Conservation (phyloP, 208 protist species). For the Leishmania arabica region DNA sequence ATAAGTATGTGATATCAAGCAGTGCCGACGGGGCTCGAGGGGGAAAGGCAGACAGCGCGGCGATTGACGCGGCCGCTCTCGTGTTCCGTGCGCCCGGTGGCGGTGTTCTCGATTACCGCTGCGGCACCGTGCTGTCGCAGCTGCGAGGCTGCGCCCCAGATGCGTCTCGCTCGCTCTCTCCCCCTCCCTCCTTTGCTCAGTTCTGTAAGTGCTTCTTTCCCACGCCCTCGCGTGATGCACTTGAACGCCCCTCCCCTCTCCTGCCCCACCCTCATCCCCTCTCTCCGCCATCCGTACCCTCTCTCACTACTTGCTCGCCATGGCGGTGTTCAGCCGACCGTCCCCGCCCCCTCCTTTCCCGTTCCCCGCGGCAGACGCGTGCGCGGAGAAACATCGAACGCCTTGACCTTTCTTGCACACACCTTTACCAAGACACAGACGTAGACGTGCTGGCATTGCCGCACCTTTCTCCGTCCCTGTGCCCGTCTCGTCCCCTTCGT, state of each 20-base stretch:
- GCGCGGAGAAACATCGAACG: background rate
- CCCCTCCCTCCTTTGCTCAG: background rate
- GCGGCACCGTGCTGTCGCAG: background rate
- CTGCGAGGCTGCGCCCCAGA: background rate
- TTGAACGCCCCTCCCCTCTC: background rate
- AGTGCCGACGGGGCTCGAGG: background rate
- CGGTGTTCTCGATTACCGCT: background rate
- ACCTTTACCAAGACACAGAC: background rate
- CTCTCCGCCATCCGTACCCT: background rate
- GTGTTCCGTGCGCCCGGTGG: background rate
- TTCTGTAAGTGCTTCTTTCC: background rate
- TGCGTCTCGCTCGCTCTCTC: background rate
- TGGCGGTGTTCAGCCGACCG: too few relatives aligned
- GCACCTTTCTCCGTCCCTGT: background rate
- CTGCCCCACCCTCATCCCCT: background rate
- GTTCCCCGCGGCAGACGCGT: background rate
- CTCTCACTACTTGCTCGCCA: background rate
- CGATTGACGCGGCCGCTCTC: background rate
- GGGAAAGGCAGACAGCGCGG: background rate
- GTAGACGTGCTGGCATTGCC: background rate
- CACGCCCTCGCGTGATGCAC: background rate
- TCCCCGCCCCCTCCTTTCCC: background rate
- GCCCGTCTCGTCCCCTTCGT: background rate
- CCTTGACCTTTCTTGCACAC: background rate
- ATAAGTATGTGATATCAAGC: background rate